Evolutionary conservation across 305 asterid species (phyloP).

Genomic region (Fraxinus floribunda): DNA sequence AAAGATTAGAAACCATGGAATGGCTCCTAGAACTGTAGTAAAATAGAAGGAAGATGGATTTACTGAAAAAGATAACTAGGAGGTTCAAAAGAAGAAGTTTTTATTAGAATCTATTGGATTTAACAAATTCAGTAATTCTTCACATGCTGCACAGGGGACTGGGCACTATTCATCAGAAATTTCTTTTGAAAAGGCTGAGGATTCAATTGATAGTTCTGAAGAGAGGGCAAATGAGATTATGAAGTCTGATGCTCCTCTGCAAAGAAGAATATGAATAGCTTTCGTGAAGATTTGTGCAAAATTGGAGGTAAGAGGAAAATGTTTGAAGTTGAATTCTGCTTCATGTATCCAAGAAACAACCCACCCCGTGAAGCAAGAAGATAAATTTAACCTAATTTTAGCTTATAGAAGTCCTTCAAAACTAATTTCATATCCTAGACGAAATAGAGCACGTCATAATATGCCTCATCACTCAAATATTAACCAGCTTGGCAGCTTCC

Average conservation of each 20-base stretch:
- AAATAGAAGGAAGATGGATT: conserved; percentile 24
- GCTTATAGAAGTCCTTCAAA: conserved; percentile 12
- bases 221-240: conserved; percentile 24
- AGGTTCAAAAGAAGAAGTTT: conserved; percentile 12
- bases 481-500: conserved; percentile 21
- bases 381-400: conserved; percentile 22
- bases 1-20: conserved; percentile 24
- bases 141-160: conserved; percentile 13
- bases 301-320: conserved; percentile 17
- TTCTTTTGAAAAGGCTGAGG: conserved; percentile 2
- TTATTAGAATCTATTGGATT: conserved; percentile 20
- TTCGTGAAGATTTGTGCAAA: conserved; percentile 21
- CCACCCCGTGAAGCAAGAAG: conserved; percentile 21
- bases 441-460: conserved; percentile 48
- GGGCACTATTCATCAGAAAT: conserved; percentile 16
- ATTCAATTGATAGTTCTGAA: neutral
- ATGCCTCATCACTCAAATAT: conserved; percentile 26
- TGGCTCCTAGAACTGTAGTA: conserved; percentile 18
- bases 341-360: conserved; percentile 30
- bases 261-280: conserved; percentile 30
- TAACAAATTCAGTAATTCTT: conserved; percentile 16
- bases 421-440: conserved; percentile 44
- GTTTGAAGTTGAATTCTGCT: conserved; percentile 25
- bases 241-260: conserved; percentile 31
- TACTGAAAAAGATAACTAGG: conserved; percentile 23